A percentile compares a stretch with the other conserved stretches of the same genome.
phyloP scores from a whole-genome alignment of 148 eudicot genomes.

The Vaccinium myrtillus region DNA sequence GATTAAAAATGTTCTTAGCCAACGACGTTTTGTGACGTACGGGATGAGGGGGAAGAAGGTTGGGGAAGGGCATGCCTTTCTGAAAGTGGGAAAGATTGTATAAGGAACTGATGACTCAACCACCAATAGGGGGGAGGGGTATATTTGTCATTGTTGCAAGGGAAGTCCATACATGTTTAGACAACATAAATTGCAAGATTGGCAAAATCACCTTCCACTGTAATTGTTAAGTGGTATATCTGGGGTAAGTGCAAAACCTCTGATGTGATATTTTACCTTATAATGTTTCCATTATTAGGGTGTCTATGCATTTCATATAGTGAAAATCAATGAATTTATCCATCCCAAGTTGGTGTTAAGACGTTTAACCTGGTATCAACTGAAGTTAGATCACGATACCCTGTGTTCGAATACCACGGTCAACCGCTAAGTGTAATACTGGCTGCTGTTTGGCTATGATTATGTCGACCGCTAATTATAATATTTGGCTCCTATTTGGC shows the following conservation, averaged over 20 bases:
- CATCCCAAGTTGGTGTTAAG: background rate
- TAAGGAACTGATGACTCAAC: constrained; percentile 32
- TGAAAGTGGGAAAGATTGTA: constrained; percentile 29
- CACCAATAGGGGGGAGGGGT: constrained; percentile 9
- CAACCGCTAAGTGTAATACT: background rate
- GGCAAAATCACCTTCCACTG: constrained; percentile 9
- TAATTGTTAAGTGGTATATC: background rate
- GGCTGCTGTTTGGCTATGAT: background rate
- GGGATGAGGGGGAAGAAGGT: constrained; percentile 17
- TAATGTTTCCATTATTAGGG: constrained; percentile 6
- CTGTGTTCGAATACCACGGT: background rate
- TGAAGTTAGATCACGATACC: background rate
- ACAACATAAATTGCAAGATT: background rate
- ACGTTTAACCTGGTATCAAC: background rate
- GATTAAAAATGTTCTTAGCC: constrained; percentile 16
- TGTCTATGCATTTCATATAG: background rate
- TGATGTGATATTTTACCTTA: constrained; percentile 13
- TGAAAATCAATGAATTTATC: background rate
- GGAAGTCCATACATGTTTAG: background rate
- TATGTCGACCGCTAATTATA: too few species aligned
- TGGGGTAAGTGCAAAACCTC: background rate
- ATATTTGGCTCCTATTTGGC: background rate
- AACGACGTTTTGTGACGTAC: constrained; percentile 14
- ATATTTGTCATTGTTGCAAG: constrained; percentile 12
- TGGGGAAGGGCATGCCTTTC: constrained; percentile 29